Percentiles rank a stretch among this genome's conserved stretches.
These are phyloP conservation scores for Imleria badia DNA, from an alignment of 768 basidiomycete species.

Conservation along the genomic window DNA sequence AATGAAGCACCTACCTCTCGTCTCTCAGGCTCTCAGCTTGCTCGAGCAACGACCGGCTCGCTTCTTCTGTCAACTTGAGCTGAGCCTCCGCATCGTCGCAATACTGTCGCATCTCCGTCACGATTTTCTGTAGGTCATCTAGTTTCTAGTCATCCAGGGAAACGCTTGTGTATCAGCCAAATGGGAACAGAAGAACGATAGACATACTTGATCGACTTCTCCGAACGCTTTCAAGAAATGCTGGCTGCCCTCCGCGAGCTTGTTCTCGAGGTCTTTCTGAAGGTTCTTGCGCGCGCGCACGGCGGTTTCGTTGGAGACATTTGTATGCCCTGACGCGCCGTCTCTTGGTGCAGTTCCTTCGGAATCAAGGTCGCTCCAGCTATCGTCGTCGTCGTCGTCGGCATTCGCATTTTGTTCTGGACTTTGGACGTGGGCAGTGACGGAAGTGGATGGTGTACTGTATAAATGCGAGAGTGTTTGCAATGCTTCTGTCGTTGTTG, in stretches of 20 bases:
- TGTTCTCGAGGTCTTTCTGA: conserved; percentile 80
- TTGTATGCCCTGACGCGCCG: conserved; percentile 18
- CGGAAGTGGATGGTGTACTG: conserved; percentile 29
- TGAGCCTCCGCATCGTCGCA: conserved; percentile 85
- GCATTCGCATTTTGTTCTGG: conserved; percentile 27
- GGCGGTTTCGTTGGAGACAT: conserved; percentile 60
- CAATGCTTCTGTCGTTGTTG: conserved; percentile 76
- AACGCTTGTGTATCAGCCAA: background rate
- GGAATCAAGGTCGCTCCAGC: conserved; percentile 24
- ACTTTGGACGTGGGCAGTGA: background rate
- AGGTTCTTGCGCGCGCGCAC: conserved; percentile 75
- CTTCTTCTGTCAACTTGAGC: conserved; percentile 69
- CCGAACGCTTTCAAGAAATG: conserved; percentile 83
- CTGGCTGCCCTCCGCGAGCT: conserved; percentile 76
- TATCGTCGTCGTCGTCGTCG: conserved; percentile 35
- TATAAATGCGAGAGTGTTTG: conserved; percentile 84
- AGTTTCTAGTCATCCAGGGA: conserved; percentile 61
- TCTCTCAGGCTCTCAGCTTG: conserved; percentile 73
- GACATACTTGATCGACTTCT: conserved; percentile 84
- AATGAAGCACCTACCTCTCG: conserved; percentile 54
- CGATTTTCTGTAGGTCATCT: conserved; percentile 71
- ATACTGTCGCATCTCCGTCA: conserved; percentile 73
- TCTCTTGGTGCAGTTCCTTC: conserved; percentile 10
- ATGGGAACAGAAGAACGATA: background rate
- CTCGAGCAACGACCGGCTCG: conserved; percentile 78